Conservation (phyloP, 306 rosid species). For the Luffa aegyptiaca region DNA sequence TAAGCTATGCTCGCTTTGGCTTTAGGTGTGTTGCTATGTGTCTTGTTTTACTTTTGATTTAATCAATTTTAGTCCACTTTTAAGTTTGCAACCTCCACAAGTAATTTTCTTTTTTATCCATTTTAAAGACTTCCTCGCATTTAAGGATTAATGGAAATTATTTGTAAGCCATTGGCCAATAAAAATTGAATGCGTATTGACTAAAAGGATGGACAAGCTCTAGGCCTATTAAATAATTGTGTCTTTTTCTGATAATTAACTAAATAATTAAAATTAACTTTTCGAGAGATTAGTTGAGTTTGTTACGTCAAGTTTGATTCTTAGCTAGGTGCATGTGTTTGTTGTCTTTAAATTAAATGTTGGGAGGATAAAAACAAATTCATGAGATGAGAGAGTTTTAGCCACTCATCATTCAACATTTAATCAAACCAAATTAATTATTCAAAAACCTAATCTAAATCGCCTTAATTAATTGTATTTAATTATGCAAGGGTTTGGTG, state of each 20-base stretch:
- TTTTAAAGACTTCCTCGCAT: neutral
- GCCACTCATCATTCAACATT: neutral
- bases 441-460: neutral
- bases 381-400: neutral
- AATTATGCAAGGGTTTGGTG: neutral
- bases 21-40: too few species aligned
- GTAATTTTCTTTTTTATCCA: neutral
- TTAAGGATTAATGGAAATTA: neutral
- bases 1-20: too few species aligned
- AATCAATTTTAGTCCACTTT: neutral
- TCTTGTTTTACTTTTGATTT: neutral
- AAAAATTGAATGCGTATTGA: neutral
- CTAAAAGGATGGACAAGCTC: neutral
- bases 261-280: neutral
- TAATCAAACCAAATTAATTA: neutral
- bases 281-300: neutral
- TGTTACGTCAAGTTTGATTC: neutral
- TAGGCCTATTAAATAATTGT: neutral
- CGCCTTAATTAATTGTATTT: neutral
- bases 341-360: slow-evolving; percentile 1
- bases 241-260: neutral
- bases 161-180: neutral
- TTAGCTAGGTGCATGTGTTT: neutral
- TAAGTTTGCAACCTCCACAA: neutral
- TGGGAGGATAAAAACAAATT: neutral